phyloP scores from a whole-genome alignment of 176 grass and related monocot species.

The Neostapfia colusana region DNA sequence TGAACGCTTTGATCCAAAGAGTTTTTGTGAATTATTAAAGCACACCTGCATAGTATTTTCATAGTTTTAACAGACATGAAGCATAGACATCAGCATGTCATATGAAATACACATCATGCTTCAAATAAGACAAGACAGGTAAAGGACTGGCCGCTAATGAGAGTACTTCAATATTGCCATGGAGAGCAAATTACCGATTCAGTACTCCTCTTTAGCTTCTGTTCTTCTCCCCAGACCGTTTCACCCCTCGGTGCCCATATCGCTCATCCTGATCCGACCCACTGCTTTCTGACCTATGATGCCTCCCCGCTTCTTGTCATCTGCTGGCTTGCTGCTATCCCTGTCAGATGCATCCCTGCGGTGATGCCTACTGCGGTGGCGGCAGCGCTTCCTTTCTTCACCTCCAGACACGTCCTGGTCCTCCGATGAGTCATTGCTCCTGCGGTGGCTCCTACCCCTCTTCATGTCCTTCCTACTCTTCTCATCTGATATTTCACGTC shows the following conservation, averaged over 20 bases:
- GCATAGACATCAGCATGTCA: conserved; percentile 7
- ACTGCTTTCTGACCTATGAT: conserved; percentile 26
- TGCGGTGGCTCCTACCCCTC: conserved; percentile 53
- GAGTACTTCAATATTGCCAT: background rate
- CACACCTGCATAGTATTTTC: background rate
- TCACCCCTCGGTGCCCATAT: conserved; percentile 34
- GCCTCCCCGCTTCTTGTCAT: conserved; percentile 38
- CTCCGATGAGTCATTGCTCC: conserved; percentile 34
- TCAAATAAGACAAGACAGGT: background rate
- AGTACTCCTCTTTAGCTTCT: conserved; percentile 34
- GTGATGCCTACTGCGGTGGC: conserved; percentile 45
- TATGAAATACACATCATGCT: conserved; percentile 17
- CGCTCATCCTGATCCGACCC: conserved; percentile 40
- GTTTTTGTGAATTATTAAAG: background rate
- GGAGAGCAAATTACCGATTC: conserved; percentile 31
- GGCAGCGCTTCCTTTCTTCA: conserved; percentile 36
- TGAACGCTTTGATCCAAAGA: background rate
- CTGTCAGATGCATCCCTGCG: conserved; percentile 46
- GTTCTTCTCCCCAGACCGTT: conserved; percentile 40
- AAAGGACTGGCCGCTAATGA: background rate
- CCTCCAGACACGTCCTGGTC: conserved; percentile 38
- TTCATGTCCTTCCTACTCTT: conserved; percentile 93
- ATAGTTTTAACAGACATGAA: background rate
- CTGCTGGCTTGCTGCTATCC: conserved; percentile 23
- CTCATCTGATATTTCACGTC: conserved; percentile 34